Conservation (phyloP, 192 early-diverging fungal species). For the Coemansia javaensis region DNA sequence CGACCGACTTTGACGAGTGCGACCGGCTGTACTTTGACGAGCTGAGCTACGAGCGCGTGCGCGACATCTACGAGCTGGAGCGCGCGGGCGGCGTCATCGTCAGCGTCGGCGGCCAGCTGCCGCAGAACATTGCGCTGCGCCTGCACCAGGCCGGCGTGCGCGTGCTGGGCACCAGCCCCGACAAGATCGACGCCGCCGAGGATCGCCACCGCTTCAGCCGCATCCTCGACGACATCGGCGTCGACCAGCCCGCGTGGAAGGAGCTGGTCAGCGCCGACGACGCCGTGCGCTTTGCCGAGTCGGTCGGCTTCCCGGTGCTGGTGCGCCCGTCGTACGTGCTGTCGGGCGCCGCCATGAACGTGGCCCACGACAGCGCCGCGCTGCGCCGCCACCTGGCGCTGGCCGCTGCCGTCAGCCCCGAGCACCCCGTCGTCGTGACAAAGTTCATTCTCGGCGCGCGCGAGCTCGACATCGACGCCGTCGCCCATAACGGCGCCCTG, state of each 20-base stretch:
- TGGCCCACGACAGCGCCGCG: constrained; percentile 72
- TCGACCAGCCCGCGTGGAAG: constrained; percentile 97
- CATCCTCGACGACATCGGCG: constrained; percentile 84
- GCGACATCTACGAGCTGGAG: constrained; percentile 94
- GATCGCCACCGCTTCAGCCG: constrained; percentile 94
- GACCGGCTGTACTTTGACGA: constrained; percentile 99
- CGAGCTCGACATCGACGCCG: constrained; percentile 94
- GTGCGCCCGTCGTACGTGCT: constrained; percentile 95
- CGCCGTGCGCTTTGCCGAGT: constrained; percentile 76
- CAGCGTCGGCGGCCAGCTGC: constrained; percentile 90
- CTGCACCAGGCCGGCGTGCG: constrained; percentile 70
- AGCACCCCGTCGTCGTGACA: constrained; percentile 95
- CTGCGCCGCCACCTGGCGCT: constrained; percentile 70
- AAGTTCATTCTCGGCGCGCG: constrained; percentile 93
- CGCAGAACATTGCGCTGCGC: constrained; percentile 92
- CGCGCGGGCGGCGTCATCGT: constrained; percentile 79
- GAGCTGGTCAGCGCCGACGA: constrained; percentile 81
- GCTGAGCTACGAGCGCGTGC: constrained; percentile 86
- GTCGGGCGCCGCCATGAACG: constrained; percentile 98
- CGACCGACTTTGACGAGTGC: constrained; percentile 97
- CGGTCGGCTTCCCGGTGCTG: constrained; percentile 89
- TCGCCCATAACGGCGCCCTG: constrained; percentile 79
- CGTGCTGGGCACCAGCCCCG: constrained; percentile 87
- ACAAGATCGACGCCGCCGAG: constrained; percentile 90
- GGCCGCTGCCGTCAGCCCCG: constrained; percentile 83